phyloP scores from a whole-genome alignment of 805 yeast genomes.

The Kodamaea leandrae region DNA sequence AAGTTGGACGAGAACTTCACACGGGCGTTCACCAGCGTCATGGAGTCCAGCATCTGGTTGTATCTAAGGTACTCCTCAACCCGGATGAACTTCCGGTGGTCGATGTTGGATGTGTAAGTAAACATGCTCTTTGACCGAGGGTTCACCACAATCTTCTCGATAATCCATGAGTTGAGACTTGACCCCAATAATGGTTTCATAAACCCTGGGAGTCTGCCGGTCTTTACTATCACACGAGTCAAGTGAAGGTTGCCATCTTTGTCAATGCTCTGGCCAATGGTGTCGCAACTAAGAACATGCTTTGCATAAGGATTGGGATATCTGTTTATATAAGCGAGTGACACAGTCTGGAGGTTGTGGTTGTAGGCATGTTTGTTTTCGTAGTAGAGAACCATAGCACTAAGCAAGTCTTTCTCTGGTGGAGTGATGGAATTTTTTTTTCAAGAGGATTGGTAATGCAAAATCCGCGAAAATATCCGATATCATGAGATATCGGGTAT shows the following conservation, averaged over 20 bases:
- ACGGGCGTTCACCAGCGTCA: slow-evolving; percentile 50
- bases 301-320: slow-evolving; percentile 75
- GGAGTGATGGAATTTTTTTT: background rate
- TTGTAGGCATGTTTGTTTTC: slow-evolving; percentile 54
- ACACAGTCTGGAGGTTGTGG: slow-evolving; percentile 68
- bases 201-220: slow-evolving; percentile 80
- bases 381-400: slow-evolving; percentile 61
- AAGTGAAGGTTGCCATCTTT: slow-evolving; percentile 62
- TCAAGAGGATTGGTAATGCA: background rate
- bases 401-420: background rate
- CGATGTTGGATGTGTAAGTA: slow-evolving; percentile 79
- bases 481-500: background rate
- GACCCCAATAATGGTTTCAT: slow-evolving; percentile 71
- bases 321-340: slow-evolving; percentile 65
- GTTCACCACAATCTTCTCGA: slow-evolving; percentile 75
- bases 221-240: slow-evolving; percentile 71
- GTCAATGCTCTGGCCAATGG: slow-evolving; percentile 60
- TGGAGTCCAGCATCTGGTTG: slow-evolving; percentile 11
- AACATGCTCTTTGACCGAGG: slow-evolving; percentile 52
- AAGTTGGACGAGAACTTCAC: slow-evolving; percentile 76
- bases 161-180: slow-evolving; percentile 67
- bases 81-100: slow-evolving; percentile 72
- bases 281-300: slow-evolving; percentile 83
- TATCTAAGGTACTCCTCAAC: slow-evolving; percentile 67
- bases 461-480: background rate